These are phyloP conservation scores for Globisporangium cederbergense DNA, from an alignment of 352 stramenopile genomes.

Conservation along the genomic window DNA sequence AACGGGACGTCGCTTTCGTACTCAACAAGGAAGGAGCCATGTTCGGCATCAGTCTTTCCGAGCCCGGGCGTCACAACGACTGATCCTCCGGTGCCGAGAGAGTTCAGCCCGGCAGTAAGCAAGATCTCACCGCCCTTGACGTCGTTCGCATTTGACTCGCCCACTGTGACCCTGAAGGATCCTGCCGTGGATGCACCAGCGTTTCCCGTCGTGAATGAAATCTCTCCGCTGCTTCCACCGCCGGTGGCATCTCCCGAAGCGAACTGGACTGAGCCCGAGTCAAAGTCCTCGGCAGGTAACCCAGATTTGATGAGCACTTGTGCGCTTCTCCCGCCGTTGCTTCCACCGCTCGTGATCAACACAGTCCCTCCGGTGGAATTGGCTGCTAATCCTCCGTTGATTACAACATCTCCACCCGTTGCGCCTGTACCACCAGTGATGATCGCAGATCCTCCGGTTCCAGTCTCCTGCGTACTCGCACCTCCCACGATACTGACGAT, in stretches of 20 bases:
- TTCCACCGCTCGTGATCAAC: constrained; percentile 23
- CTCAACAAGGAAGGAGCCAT: constrained; percentile 43
- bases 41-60: constrained; percentile 18
- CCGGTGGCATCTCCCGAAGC: constrained; percentile 20
- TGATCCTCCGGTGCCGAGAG: constrained; percentile 30
- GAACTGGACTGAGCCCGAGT: constrained; percentile 33
- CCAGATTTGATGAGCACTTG: constrained; percentile 25
- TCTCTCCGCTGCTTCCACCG: constrained; percentile 35
- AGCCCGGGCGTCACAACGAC: constrained; percentile 39
- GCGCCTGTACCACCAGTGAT: constrained; percentile 25
- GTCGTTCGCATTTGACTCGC: constrained; percentile 24
- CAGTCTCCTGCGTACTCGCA: constrained; percentile 23
- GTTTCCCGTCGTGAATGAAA: constrained; percentile 32
- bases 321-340: constrained; percentile 12
- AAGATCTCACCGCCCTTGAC: constrained; percentile 25
- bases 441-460: constrained; percentile 28
- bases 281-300: constrained; percentile 17
- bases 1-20: constrained; percentile 26
- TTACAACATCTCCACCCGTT: constrained; percentile 24
- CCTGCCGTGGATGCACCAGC: constrained; percentile 26
- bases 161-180: constrained; percentile 34
- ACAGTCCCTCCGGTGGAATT: constrained; percentile 22
- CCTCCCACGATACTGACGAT: constrained; percentile 23
- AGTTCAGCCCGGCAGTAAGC: constrained; percentile 35
- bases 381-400: constrained; percentile 20